Evolutionary conservation across 371 early-diverging fungal species (phyloP).

Genomic region (Rhizopus arrhizus): DNA sequence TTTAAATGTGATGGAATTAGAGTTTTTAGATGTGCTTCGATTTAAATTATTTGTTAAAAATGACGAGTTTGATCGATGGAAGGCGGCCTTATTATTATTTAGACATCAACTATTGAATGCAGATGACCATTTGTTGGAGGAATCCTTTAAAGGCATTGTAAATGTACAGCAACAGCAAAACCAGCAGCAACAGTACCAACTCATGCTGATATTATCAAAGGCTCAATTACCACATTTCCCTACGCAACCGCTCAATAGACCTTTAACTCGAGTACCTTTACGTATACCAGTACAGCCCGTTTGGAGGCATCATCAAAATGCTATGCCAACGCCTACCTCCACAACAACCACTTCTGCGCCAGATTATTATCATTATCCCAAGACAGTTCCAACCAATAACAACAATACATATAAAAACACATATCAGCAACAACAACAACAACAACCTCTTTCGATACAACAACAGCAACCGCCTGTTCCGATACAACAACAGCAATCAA

Average conservation of each 20-base stretch:
- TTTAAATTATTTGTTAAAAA: slow-evolving; percentile 64
- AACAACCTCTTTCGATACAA: not conserved
- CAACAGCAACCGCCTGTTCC: too few species aligned
- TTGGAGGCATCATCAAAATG: slow-evolving; percentile 22
- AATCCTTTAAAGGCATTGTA: slow-evolving; percentile 45
- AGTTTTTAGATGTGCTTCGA: slow-evolving; percentile 64
- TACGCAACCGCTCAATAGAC: slow-evolving; percentile 28
- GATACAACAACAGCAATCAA: too few species aligned
- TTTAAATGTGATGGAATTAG: slow-evolving; percentile 73
- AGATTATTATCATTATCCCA: slow-evolving; percentile 15
- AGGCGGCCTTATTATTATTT: slow-evolving; percentile 36
- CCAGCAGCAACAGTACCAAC: slow-evolving; percentile 33
- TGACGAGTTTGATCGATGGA: slow-evolving; percentile 57
- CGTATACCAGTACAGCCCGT: slow-evolving; percentile 33
- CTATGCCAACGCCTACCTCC: not conserved
- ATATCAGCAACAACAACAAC: slow-evolving; percentile 13
- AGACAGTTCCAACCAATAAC: too few species aligned
- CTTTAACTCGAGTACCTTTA: slow-evolving; percentile 28
- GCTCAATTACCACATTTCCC: slow-evolving; percentile 32
- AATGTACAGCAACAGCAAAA: slow-evolving; percentile 35
- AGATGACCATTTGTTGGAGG: slow-evolving; percentile 43
- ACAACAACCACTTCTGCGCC: slow-evolving; percentile 21
- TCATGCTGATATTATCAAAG: slow-evolving; percentile 27
- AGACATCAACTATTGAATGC: slow-evolving; percentile 41
- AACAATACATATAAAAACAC: too few species aligned